Evolutionary conservation across 495 filamentous ascomycete species (phyloP).

Genomic region (Hyaloscypha bicolor): DNA sequence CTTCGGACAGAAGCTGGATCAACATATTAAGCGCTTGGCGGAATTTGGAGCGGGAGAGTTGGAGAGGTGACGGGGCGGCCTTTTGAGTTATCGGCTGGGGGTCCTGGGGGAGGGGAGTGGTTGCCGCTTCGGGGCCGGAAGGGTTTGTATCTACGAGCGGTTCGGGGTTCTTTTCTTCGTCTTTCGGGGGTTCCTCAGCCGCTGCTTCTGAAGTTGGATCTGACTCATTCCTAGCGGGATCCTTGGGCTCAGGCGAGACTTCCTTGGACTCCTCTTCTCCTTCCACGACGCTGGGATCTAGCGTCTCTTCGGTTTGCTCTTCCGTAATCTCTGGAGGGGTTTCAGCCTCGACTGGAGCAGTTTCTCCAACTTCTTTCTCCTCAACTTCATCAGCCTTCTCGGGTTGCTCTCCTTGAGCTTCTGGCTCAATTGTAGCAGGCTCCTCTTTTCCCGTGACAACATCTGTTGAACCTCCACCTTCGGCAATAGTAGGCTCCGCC

Average conservation of each 20-base stretch:
- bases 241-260: background rate
- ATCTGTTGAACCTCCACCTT: background rate
- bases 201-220: background rate
- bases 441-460: background rate
- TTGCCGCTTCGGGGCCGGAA: background rate
- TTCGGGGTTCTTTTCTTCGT: background rate
- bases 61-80: background rate
- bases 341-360: background rate
- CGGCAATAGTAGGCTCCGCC: background rate
- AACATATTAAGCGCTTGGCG: background rate
- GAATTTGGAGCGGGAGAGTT: background rate
- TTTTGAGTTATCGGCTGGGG: background rate
- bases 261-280: too few relatives aligned
- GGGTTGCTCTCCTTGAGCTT: background rate
- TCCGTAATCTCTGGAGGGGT: background rate
- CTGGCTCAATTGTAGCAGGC: background rate
- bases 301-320: background rate
- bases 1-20: background rate
- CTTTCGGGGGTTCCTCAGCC: background rate
- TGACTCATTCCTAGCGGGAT: background rate
- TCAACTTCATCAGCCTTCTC: background rate
- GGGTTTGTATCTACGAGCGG: background rate
- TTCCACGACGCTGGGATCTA: too few relatives aligned
- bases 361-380: background rate
- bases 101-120: background rate